Evolutionary conservation across 176 grass and related monocot species (phyloP), one percentile per base, ranked within the genome.

Genomic region (Calamus simplicifolius): DNA sequence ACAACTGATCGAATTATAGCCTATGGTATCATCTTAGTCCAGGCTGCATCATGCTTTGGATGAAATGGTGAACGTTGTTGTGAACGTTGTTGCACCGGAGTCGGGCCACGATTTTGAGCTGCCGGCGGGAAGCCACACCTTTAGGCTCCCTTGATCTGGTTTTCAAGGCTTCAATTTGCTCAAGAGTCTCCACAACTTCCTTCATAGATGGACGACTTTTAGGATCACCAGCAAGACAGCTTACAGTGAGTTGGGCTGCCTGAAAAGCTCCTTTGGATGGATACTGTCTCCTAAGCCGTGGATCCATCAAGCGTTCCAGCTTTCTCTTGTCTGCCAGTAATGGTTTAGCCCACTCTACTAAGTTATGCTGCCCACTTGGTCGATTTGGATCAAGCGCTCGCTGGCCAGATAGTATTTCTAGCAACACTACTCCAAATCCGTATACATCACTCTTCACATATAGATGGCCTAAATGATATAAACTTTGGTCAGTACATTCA

Each of bases 361-460:
- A 76, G 54, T 68, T 94, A n/a, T 67, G 63, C 71, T 94, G 74
- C 64, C 85, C 59, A 49, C 64, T 81, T 18, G 89, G 89, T 12
- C 89, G 77, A 73, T 80, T 88, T 12, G 19, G 43, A 62, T 94
- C 89, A 38, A 88, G 89, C 25, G 89, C 89, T 4, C 81, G 77
- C 23, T 82, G 77, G 27, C 89, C 89, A 4, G 89, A 88, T 16
- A 94, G 77, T 18, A 85, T 85, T 78, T 94, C 89, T 3, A 94
- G 77, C 4, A 94, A 74, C 15, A 88, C 89, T 4, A 94, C 89
- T 54, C 89, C 89, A 50, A 77, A 94, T 51, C 89, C 81, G 57
- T 94, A 94, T 5, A 94, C 89, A 61, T 88, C 89, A 69, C 89
- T 94, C 72, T 94, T 85, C 43, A 94, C 81, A 65, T 94, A 88